Percentiles rank a stretch among this genome's conserved stretches.
Evolutionary conservation across 345 rosid species (phyloP).

Genomic region (Brassica carinata): DNA sequence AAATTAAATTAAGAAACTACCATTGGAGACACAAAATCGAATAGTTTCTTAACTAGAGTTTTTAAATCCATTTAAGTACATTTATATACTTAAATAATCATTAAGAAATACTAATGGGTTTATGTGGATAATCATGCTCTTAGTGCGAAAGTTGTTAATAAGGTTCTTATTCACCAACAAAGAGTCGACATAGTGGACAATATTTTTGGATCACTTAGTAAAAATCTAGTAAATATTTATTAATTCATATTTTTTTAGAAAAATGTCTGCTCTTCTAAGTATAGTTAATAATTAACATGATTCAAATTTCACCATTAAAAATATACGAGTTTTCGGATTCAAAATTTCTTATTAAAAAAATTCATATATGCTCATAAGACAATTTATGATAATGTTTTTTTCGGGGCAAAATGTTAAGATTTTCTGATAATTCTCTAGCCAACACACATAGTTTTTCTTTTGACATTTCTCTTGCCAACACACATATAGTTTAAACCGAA

Average conservation of each 20-base stretch:
- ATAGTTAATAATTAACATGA: neutral
- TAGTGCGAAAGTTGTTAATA: no score
- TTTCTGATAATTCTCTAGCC: neutral
- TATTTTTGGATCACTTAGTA: neutral
- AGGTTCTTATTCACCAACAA: no score
- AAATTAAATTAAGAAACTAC: no score
- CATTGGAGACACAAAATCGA: no score
- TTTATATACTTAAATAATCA: no score
- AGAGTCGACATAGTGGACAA: neutral
- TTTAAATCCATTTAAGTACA: no score
- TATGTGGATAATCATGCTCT: no score
- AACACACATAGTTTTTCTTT: neutral
- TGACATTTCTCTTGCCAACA: neutral
- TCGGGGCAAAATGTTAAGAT: neutral
- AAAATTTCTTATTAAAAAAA: no score
- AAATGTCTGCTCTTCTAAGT: neutral
- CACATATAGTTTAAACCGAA: neutral
- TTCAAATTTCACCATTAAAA: neutral
- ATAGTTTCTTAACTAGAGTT: no score
- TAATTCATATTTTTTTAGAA: neutral
- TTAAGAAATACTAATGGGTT: no score
- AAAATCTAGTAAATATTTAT: no score
- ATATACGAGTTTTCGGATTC: neutral
- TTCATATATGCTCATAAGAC: neutral
- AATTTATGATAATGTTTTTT: neutral